phyloP scores from a whole-genome alignment of 1,139 yeast species.

The Insectozyma bohioensis region DNA sequence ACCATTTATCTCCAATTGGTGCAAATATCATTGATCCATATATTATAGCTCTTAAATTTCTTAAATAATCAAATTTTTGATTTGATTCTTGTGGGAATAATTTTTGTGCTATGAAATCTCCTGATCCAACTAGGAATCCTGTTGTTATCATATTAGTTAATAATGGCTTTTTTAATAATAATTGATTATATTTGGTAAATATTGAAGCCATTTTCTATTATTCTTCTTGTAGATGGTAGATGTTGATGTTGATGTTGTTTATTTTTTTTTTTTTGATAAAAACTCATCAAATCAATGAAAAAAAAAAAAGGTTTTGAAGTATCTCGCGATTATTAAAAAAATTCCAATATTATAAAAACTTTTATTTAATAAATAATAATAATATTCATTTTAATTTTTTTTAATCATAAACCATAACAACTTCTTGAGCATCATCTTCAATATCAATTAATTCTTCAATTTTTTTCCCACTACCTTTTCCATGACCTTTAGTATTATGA shows the following conservation, averaged over 20 bases:
- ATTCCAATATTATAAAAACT: too few relatives aligned
- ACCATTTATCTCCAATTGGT: slow-evolving; percentile 46
- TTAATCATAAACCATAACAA: slow-evolving; percentile 28
- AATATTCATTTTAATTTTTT: slow-evolving; percentile 4
- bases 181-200: slow-evolving; percentile 27
- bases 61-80: slow-evolving; percentile 24
- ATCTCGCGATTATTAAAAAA: too few relatives aligned
- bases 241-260: background rate
- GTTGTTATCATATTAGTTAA: slow-evolving; percentile 40
- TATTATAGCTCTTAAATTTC: slow-evolving; percentile 35
- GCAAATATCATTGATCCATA: slow-evolving; percentile 43
- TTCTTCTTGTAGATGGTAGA: too few relatives aligned
- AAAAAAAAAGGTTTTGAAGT: too few relatives aligned
- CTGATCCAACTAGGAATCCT: slow-evolving; percentile 41
- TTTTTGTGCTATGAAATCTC: slow-evolving; percentile 42
- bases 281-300: too few relatives aligned
- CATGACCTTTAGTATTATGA: slow-evolving; percentile 48
- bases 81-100: slow-evolving; percentile 21
- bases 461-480: slow-evolving; percentile 35
- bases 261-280: slow-evolving; percentile 1
- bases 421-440: slow-evolving; percentile 31
- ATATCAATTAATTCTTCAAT: slow-evolving; percentile 44
- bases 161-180: slow-evolving; percentile 32
- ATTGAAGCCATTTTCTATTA: slow-evolving; percentile 8
- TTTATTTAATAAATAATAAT: too few relatives aligned